These are phyloP conservation scores for Daldinia bambusicola DNA, from an alignment of 495 filamentous ascomycete species.

Conservation along the genomic window DNA sequence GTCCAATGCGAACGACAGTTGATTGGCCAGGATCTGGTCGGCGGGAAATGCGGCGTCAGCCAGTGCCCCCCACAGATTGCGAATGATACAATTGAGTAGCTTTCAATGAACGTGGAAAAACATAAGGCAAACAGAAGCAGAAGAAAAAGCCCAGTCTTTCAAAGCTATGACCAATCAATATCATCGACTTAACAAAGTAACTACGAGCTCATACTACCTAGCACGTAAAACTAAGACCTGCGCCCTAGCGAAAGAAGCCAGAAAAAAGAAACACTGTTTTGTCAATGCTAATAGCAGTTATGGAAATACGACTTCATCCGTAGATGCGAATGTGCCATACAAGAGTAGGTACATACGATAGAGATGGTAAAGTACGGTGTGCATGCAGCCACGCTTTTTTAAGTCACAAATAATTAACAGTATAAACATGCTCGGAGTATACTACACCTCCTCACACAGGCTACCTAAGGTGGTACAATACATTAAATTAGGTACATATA, in stretches of 20 bases:
- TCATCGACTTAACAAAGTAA: slow-evolving; percentile 19
- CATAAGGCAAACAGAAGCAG: too few species aligned
- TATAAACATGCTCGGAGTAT: slow-evolving; percentile 10
- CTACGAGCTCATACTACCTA: slow-evolving; percentile 13
- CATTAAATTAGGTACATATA: neutral
- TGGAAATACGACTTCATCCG: slow-evolving; percentile 8
- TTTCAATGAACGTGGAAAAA: slow-evolving; percentile 24
- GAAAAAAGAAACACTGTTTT: slow-evolving; percentile 8
- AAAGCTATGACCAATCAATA: slow-evolving; percentile 41
- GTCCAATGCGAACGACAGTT: slow-evolving; percentile 34
- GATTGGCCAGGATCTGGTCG: slow-evolving; percentile 30
- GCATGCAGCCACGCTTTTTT: slow-evolving; percentile 34
- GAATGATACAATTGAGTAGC: slow-evolving; percentile 40
- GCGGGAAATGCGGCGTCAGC: slow-evolving; percentile 35
- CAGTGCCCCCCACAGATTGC: slow-evolving; percentile 26
- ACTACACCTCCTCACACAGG: neutral
- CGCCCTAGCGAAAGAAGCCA: slow-evolving; percentile 12
- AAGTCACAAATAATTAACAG: slow-evolving; percentile 2
- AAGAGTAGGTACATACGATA: neutral
- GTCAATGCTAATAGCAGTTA: slow-evolving; percentile 10
- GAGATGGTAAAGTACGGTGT: slow-evolving; percentile 5
- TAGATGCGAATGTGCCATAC: slow-evolving; percentile 11
- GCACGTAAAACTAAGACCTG: slow-evolving; percentile 7
- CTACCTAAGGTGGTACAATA: neutral
- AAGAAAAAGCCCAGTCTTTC: slow-evolving; percentile 19